These are phyloP conservation scores for Mucor circinelloides DNA, from an alignment of 371 early-diverging fungal genomes.

Conservation along the genomic window DNA sequence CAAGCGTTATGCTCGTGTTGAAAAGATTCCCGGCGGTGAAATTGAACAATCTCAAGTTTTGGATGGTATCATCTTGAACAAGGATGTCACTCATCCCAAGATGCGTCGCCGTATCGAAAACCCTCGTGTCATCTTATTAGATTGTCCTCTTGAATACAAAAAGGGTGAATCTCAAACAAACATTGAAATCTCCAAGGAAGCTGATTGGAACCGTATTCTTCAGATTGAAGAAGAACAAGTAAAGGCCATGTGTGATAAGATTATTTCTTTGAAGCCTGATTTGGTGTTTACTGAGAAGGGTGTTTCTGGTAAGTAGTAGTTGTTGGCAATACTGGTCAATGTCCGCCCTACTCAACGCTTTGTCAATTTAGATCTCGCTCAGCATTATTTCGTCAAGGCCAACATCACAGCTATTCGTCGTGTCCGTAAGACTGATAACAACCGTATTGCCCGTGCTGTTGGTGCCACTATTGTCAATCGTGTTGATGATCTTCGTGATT, in stretches of 20 bases:
- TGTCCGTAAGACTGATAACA: slow-evolving; percentile 98
- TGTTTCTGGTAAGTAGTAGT: slow-evolving; percentile 72
- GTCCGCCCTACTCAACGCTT: not conserved
- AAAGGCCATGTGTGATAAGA: slow-evolving; percentile 95
- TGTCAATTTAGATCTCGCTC: slow-evolving; percentile 84
- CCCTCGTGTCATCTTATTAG: slow-evolving; percentile 97
- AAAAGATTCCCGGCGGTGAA: slow-evolving; percentile 99
- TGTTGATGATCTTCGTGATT: slow-evolving; percentile 95
- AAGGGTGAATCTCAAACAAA: slow-evolving; percentile 99
- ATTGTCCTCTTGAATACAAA: slow-evolving; percentile 99
- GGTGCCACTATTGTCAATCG: slow-evolving; percentile 98
- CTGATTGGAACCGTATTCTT: slow-evolving; percentile 96
- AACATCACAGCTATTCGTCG: slow-evolving; percentile 99
- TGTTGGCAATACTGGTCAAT: not conserved
- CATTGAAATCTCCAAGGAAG: slow-evolving; percentile 97
- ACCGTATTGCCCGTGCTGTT: slow-evolving; percentile 97
- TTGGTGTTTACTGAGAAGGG: slow-evolving; percentile 99
- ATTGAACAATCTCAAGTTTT: slow-evolving; percentile 97
- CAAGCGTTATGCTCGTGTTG: slow-evolving; percentile 97
- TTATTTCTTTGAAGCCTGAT: slow-evolving; percentile 97
- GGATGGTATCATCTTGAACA: slow-evolving; percentile 99
- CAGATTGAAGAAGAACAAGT: slow-evolving; percentile 99
- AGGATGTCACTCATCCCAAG: slow-evolving; percentile 99
- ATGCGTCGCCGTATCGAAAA: slow-evolving; percentile 99
- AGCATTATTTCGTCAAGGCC: slow-evolving; percentile 96